A percentile compares a stretch with the other conserved stretches of the same genome.
phyloP scores from a whole-genome alignment of 257 asterid genomes.

The Cruciata laevipes region DNA sequence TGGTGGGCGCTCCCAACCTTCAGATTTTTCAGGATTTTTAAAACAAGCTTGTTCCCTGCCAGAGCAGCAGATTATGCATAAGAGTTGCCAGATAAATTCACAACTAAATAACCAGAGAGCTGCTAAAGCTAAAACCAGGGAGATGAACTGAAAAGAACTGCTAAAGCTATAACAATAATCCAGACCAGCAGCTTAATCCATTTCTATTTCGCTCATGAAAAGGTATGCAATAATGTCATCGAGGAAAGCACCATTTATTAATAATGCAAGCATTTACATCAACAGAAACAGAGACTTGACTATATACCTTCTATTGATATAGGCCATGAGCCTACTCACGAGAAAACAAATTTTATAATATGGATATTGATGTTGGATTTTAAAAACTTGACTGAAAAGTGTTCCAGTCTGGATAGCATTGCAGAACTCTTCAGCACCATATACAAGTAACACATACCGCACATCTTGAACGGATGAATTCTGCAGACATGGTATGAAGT shows the following conservation, averaged over 20 bases:
- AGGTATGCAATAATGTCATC: neutral
- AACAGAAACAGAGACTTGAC: slow-evolving; percentile 14
- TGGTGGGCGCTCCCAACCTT: slow-evolving; percentile 77
- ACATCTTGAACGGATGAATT: slow-evolving; percentile 37
- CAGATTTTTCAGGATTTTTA: slow-evolving; percentile 55
- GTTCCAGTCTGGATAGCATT: slow-evolving; percentile 46
- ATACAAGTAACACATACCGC: slow-evolving; percentile 57
- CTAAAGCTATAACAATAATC: neutral
- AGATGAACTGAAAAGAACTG: neutral
- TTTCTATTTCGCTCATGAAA: neutral
- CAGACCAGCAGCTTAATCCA: neutral
- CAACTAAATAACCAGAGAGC: neutral
- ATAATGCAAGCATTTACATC: no score
- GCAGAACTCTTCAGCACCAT: slow-evolving; percentile 91
- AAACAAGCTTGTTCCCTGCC: slow-evolving; percentile 76
- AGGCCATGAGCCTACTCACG: slow-evolving; percentile 76
- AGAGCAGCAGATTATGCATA: slow-evolving; percentile 19
- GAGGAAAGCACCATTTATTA: neutral
- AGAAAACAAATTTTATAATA: slow-evolving; percentile 68
- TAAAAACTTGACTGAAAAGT: slow-evolving; percentile 49
- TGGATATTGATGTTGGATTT: slow-evolving; percentile 60
- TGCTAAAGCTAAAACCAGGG: neutral
- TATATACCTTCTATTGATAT: slow-evolving; percentile 68
- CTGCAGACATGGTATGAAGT: slow-evolving; percentile 38
- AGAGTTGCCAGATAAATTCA: neutral